Evolutionary conservation across 306 rosid genomes (phyloP), one percentile per base, ranked within the genome.

Genomic region (Macrotyloma uniflorum): DNA sequence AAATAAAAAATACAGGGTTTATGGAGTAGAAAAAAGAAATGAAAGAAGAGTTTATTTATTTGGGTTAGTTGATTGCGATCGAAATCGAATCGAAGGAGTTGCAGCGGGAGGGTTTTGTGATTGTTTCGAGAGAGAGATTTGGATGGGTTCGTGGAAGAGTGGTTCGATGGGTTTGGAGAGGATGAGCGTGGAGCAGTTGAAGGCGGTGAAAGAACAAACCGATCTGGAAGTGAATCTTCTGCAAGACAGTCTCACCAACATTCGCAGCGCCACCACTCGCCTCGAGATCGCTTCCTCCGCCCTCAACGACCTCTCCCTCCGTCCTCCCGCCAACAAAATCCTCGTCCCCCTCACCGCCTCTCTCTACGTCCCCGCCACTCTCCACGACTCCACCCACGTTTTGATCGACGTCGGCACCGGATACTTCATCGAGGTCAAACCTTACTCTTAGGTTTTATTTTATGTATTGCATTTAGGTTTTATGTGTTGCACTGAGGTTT

Each of bases 331-430:
- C 38, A 83, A 86, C 86, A 89, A 85, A 68, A 90, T 91, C 84
- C 84, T 95, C 68, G 98, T 93, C 46, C 99, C 99, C 15, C 97
- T 95, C 55, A 93, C 98, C 24, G 98, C 99, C 6, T 95, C 99
- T 3, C 98, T 95, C 9, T 93, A 95, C 79, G 99, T 95, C 26
- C 87, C 97, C 57, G 99, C 94, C 40, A 85, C 93, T 24, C 99
- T 95, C 47, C 87, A 91, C 47, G 90, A 93, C 33, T 74, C 93
- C 11, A 76, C 86, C 15, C 85, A 86, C 45, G 97, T 95, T 68
- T 66, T 93, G 62, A 89, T 93, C 53, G 98, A 95, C 83, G 95
- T 95, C 19, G 99, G 98, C 55, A 95, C 99, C 20, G 98, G 99
- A 8, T 95, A 93, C 83, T 95, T 95, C 89, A 84, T 95, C 78